A percentile compares a stretch with the other conserved stretches of the same genome.
Conservation (phyloP, 1,139 yeast genomes). For the Protomyces gravidus region DNA sequence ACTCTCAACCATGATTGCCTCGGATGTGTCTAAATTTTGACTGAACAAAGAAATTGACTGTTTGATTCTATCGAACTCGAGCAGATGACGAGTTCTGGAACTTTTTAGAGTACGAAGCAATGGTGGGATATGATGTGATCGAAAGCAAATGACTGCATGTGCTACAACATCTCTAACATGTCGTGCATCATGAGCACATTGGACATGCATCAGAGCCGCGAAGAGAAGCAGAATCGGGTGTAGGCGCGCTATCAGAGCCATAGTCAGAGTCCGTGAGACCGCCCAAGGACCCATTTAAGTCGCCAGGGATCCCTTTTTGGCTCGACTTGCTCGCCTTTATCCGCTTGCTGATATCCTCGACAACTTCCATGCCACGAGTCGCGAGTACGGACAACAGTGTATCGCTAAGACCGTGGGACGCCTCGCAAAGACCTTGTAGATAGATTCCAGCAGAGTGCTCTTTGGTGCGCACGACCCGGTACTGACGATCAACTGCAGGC, state of each 20-base stretch:
- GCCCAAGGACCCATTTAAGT: neutral
- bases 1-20: too few relatives aligned
- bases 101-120: too few relatives aligned
- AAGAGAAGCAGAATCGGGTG: neutral
- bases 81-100: too few relatives aligned
- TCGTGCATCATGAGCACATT: too few relatives aligned
- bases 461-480: constrained; percentile 30
- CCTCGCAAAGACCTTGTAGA: constrained; percentile 35
- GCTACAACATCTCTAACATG: too few relatives aligned
- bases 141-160: too few relatives aligned
- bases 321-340: neutral
- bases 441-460: constrained; percentile 32
- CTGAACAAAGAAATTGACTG: too few relatives aligned
- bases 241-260: neutral
- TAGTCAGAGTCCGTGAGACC: neutral
- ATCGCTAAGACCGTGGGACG: constrained; percentile 36
- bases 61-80: too few relatives aligned
- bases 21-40: too few relatives aligned
- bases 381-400: constrained; percentile 35
- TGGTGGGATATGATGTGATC: too few relatives aligned
- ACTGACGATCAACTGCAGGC: constrained; percentile 30
- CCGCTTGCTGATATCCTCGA: constrained; percentile 30
- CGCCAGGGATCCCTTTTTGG: neutral
- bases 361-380: constrained; percentile 34
- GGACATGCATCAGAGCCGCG: too few relatives aligned